Evolutionary conservation across 495 filamentous ascomycete genomes (phyloP).

Genomic region (Xanthoparmelia taractica): DNA sequence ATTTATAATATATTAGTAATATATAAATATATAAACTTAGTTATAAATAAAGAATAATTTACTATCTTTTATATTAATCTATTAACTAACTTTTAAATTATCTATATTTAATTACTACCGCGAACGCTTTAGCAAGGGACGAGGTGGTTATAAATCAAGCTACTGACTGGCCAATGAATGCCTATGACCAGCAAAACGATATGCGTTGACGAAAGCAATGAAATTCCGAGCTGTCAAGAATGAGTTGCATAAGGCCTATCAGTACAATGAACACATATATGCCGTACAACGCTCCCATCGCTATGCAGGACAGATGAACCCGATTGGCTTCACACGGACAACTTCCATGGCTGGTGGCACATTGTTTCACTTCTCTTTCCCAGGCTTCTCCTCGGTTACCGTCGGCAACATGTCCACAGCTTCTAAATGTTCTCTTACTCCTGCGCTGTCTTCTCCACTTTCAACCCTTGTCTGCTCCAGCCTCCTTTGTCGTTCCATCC

Average conservation of each 20-base stretch:
- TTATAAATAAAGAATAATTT: no score
- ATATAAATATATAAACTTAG: no score
- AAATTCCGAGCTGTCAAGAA: background rate
- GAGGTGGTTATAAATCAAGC: background rate
- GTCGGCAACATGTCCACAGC: background rate
- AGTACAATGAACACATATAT: background rate
- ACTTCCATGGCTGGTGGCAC: background rate
- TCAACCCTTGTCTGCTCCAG: background rate
- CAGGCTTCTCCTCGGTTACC: background rate
- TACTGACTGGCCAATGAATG: background rate
- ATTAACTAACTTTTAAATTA: no score
- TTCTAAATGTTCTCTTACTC: background rate
- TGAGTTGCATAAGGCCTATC: background rate
- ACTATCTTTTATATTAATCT: no score
- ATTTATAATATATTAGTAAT: no score
- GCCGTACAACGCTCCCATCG: background rate
- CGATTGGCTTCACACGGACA: background rate
- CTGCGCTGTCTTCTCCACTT: background rate
- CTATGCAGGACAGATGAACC: background rate
- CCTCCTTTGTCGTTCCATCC: slow-evolving; percentile 33
- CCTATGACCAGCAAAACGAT: background rate
- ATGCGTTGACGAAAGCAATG: background rate
- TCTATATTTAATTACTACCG: no score
- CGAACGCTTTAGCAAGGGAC: no score
- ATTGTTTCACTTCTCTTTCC: background rate